Percentiles rank a stretch among this genome's conserved stretches.
These are phyloP conservation scores for Penicillium hordei DNA, from an alignment of 2,329 filamentous ascomycete genomes.

Conservation along the genomic window DNA sequence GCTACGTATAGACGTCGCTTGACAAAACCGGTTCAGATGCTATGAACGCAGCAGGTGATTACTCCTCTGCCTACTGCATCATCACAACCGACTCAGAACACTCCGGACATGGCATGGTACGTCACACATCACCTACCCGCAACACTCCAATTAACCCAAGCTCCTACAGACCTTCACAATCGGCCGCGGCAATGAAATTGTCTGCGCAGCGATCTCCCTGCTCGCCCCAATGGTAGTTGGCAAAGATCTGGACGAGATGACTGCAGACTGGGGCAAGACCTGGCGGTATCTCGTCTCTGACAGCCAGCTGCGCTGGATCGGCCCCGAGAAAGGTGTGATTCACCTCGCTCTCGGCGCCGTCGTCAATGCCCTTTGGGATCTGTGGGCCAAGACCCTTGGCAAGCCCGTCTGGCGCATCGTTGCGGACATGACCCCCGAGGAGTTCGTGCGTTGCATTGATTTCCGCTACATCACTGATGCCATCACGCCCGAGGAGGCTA, in stretches of 20 bases:
- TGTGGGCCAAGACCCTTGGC: slow-evolving; percentile 83
- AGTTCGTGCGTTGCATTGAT: slow-evolving; percentile 85
- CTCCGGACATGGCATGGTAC: slow-evolving; percentile 46
- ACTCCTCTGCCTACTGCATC: slow-evolving; percentile 93
- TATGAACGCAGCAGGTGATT: slow-evolving; percentile 93
- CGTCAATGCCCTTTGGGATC: slow-evolving; percentile 89
- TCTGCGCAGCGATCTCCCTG: slow-evolving; percentile 78
- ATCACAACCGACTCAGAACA: slow-evolving; percentile 70
- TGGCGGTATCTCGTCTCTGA: slow-evolving; percentile 92
- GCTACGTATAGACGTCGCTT: slow-evolving; percentile 67
- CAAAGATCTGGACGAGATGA: slow-evolving; percentile 73
- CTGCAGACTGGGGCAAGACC: slow-evolving; percentile 78
- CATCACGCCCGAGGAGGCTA: slow-evolving; percentile 80
- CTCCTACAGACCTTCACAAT: slow-evolving; percentile 45
- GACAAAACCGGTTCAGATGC: slow-evolving; percentile 96
- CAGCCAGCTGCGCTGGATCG: slow-evolving; percentile 89
- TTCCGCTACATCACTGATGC: slow-evolving; percentile 94
- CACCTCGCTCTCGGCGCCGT: slow-evolving; percentile 87
- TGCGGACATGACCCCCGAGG: slow-evolving; percentile 83
- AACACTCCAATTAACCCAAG: slow-evolving; percentile 3
- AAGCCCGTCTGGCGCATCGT: slow-evolving; percentile 92
- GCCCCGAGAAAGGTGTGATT: slow-evolving; percentile 90
- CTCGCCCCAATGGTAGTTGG: slow-evolving; percentile 74
- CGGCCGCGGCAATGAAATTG: slow-evolving; percentile 81
- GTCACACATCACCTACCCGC: neutral